Percentiles rank a stretch among this genome's conserved stretches.
These are phyloP conservation scores for Trichosporon coremiiforme DNA, from an alignment of 1,284 basidiomycete species.

Conservation along the genomic window DNA sequence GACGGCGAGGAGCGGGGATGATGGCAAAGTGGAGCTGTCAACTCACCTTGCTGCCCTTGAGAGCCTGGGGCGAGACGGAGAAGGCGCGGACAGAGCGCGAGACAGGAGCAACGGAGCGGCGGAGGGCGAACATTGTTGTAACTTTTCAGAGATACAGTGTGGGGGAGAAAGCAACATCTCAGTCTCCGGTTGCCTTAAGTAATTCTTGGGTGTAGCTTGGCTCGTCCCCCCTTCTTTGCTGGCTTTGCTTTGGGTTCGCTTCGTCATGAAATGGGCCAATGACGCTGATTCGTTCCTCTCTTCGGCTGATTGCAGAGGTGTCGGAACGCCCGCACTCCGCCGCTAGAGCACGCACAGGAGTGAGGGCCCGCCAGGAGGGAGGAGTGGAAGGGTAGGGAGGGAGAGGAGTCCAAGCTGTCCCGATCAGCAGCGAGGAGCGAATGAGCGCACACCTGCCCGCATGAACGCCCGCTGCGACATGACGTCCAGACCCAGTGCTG, in stretches of 20 bases:
- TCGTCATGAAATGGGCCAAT: not conserved
- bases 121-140: slow-evolving; percentile 1
- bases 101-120: not conserved
- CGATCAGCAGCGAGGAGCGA: not conserved
- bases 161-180: not conserved
- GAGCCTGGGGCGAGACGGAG: not conserved
- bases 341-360: not conserved
- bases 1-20: too few species aligned
- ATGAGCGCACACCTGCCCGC: not conserved
- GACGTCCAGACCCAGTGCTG: too few species aligned
- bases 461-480: not conserved
- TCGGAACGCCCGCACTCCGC: not conserved
- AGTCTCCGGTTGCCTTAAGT: not conserved
- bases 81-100: not conserved
- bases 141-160: not conserved
- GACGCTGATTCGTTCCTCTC: not conserved
- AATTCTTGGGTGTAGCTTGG: not conserved
- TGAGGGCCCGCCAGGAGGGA: not conserved
- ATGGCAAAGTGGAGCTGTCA: not conserved
- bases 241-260: too few species aligned
- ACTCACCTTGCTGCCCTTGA: not conserved
- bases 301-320: not conserved
- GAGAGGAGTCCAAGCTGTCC: too few species aligned
- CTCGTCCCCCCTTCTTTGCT: not conserved
- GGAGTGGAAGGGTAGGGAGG: too few species aligned